A percentile compares a stretch with the other conserved stretches of the same genome.
Conservation (phyloP, 2,329 filamentous ascomycete genomes). For the Basipetospora chlamydospora region DNA sequence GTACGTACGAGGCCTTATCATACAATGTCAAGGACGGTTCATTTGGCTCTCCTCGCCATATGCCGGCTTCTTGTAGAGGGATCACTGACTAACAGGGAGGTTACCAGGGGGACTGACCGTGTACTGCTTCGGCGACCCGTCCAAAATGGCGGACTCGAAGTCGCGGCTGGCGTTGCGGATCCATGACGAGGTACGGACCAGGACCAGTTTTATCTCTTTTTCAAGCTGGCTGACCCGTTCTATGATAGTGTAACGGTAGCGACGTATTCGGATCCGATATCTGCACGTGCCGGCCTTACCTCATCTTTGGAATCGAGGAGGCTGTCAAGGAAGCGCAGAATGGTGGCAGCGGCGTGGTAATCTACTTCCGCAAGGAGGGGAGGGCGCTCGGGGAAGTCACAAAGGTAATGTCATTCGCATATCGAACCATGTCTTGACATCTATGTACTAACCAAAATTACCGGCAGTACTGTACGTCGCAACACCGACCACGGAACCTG, state of each 20-base stretch:
- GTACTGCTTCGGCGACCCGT: constrained; percentile 91
- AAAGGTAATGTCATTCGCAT: constrained; percentile 42
- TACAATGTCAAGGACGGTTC: too few species aligned
- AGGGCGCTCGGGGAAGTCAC: constrained; percentile 89
- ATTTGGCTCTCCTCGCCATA: too few species aligned
- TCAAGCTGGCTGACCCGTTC: background rate
- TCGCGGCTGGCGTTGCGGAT: constrained; percentile 71
- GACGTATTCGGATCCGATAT: constrained; percentile 98
- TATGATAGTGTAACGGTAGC: constrained; percentile 66
- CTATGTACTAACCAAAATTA: background rate
- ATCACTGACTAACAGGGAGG: constrained; percentile 9
- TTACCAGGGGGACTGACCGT: constrained; percentile 66
- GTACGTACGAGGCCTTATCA: constrained; percentile 20
- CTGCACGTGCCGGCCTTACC: constrained; percentile 88
- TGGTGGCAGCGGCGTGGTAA: constrained; percentile 85
- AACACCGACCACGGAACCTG: too few species aligned
- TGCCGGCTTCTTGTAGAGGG: too few species aligned
- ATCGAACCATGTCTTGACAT: background rate
- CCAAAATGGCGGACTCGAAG: constrained; percentile 81
- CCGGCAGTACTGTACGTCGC: constrained; percentile 11
- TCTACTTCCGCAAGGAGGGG: constrained; percentile 97
- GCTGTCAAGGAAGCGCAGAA: constrained; percentile 94
- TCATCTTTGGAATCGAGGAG: constrained; percentile 94
- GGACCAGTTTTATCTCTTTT: too few species aligned
- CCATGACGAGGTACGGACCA: constrained; percentile 41